These are phyloP conservation scores for Lipomyces yamanashiensis DNA, from an alignment of 805 yeast genomes.

Conservation along the genomic window DNA sequence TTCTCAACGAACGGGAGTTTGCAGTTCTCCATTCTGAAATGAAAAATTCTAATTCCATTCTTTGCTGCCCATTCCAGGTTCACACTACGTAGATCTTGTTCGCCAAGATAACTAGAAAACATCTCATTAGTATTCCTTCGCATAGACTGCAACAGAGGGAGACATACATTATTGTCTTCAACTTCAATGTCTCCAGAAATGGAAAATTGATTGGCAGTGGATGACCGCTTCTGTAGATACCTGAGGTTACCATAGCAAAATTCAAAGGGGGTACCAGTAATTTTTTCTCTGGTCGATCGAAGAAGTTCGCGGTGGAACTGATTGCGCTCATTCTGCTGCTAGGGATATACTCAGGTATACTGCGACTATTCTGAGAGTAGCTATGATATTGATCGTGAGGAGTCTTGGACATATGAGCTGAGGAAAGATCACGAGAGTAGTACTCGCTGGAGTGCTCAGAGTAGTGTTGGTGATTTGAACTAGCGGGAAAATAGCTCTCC, in stretches of 20 bases:
- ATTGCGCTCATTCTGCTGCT: constrained; percentile 35
- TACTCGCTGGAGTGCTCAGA: constrained; percentile 12
- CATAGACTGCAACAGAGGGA: constrained; percentile 46
- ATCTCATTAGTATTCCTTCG: neutral
- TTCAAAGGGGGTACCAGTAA: constrained; percentile 82
- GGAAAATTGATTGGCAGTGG: constrained; percentile 86
- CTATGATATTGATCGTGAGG: constrained; percentile 6
- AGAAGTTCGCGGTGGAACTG: constrained; percentile 31
- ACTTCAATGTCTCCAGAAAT: constrained; percentile 69
- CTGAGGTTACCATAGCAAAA: constrained; percentile 85
- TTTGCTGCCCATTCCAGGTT: constrained; percentile 71
- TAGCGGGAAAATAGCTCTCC: neutral
- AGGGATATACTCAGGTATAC: constrained; percentile 26
- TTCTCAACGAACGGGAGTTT: constrained; percentile 71
- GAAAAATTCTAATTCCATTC: constrained; percentile 59
- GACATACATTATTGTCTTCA: constrained; percentile 76
- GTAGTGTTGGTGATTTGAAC: neutral
- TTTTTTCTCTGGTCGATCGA: constrained; percentile 34
- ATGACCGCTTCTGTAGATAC: constrained; percentile 88
- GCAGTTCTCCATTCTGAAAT: constrained; percentile 70
- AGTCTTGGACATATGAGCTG: constrained; percentile 7
- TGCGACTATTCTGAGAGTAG: constrained; percentile 18
- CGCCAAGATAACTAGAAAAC: constrained; percentile 54
- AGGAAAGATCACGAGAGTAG: constrained; percentile 10
- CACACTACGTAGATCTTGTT: constrained; percentile 58